A percentile compares a stretch with the other conserved stretches of the same genome.
Evolutionary conservation across 345 rosid genomes (phyloP).

Genomic region (Lepidium africanum): DNA sequence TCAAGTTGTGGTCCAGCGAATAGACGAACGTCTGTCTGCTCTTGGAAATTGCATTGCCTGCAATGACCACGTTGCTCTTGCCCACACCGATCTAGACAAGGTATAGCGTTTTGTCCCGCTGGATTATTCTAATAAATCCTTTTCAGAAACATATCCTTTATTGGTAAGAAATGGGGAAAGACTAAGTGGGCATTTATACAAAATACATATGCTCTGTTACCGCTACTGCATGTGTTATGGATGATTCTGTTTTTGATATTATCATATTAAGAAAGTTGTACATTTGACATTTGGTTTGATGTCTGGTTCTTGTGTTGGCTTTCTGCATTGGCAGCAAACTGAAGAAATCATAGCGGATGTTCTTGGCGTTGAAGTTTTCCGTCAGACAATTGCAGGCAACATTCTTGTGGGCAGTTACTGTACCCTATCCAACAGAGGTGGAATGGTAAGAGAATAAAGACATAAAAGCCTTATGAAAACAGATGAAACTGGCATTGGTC

Average conservation of each 20-base stretch:
- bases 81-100: constrained; percentile 87
- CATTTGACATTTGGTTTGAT: not conserved
- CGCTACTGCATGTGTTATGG: not conserved
- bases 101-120: not conserved
- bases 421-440: constrained; percentile 79
- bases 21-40: constrained; percentile 91
- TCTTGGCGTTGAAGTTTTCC: constrained; percentile 91
- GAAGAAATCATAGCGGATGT: constrained; percentile 94
- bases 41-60: constrained; percentile 94
- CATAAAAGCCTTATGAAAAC: not conserved
- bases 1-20: constrained; percentile 78
- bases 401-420: constrained; percentile 94
- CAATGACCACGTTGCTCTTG: constrained; percentile 93
- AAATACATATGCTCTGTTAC: not conserved
- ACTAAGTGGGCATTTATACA: not conserved
- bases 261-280: not conserved
- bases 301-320: not conserved
- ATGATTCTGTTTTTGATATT: not conserved
- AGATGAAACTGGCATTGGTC: not conserved
- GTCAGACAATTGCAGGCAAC: constrained; percentile 92
- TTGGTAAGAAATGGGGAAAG: not conserved
- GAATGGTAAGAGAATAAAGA: constrained; percentile 55
- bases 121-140: not conserved
- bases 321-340: constrained; percentile 43
- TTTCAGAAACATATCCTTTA: not conserved